These are phyloP conservation scores for Vararia minispora DNA, from an alignment of 768 basidiomycete species.

Conservation along the genomic window DNA sequence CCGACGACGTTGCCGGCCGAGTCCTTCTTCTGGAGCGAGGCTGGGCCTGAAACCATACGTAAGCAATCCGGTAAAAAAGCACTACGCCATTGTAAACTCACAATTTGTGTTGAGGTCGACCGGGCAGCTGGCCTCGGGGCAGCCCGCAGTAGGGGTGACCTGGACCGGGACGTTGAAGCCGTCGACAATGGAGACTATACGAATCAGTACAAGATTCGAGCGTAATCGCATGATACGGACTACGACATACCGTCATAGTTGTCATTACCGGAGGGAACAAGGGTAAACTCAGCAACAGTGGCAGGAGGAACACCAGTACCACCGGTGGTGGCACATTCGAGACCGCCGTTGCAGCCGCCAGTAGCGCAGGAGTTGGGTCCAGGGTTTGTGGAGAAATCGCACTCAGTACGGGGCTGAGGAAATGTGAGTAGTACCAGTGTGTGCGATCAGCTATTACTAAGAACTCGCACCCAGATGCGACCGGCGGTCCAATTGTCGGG, in stretches of 20 bases:
- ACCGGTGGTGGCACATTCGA: constrained; percentile 39
- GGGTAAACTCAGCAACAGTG: constrained; percentile 23
- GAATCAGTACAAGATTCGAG: not conserved
- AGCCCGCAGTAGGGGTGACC: constrained; percentile 14
- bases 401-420: constrained; percentile 24
- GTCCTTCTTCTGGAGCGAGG: constrained; percentile 24
- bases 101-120: constrained; percentile 16
- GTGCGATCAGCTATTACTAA: not conserved
- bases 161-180: constrained; percentile 13
- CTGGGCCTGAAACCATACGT: constrained; percentile 23
- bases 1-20: constrained; percentile 27
- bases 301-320: constrained; percentile 33
- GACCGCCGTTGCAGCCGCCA: constrained; percentile 63
- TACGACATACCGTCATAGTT: not conserved
- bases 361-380: constrained; percentile 46
- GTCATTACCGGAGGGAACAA: constrained; percentile 5
- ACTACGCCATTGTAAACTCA: constrained; percentile 3
- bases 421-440: not conserved
- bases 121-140: constrained; percentile 16
- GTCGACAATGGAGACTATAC: not conserved
- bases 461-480: constrained; percentile 42
- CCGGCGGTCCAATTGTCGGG: constrained; percentile 57
- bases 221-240: not conserved
- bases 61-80: too few species aligned
- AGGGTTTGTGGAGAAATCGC: constrained; percentile 44